Conservation (phyloP, 176 grass and related monocot species). For the Carex parvula region DNA sequence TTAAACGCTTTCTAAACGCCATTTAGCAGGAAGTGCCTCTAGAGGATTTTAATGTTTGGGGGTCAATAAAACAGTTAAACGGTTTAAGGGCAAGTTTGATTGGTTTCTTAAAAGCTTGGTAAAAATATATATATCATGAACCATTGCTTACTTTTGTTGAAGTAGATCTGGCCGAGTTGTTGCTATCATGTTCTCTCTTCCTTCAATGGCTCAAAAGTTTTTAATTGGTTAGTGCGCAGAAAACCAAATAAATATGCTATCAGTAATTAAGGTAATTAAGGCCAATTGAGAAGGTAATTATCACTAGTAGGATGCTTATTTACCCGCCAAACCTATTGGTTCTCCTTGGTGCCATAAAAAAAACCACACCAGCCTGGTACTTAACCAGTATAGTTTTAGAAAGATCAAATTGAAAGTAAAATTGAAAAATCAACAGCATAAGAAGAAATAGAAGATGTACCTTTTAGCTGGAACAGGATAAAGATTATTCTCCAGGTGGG, state of each 20-base stretch:
- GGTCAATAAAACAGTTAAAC: too few species aligned
- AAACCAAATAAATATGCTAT: conserved; percentile 13
- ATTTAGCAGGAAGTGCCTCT: too few species aligned
- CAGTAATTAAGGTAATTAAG: neutral
- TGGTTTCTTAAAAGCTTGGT: too few species aligned
- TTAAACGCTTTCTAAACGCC: too few species aligned
- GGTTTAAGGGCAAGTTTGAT: too few species aligned
- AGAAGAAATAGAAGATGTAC: conserved; percentile 32
- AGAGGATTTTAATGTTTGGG: too few species aligned
- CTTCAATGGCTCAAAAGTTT: conserved; percentile 31
- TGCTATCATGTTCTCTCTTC: conserved; percentile 41
- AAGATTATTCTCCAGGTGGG: conserved; percentile 13
- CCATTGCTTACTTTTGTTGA: conserved; percentile 53
- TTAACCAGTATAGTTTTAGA: neutral
- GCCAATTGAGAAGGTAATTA: neutral
- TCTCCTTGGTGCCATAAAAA: neutral
- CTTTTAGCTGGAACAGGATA: conserved; percentile 44
- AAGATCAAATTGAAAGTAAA: conserved; percentile 8
- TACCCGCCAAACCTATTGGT: neutral
- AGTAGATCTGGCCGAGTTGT: conserved; percentile 46
- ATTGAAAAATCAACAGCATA: neutral
- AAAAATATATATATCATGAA: neutral
- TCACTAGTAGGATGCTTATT: neutral
- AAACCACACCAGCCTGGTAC: neutral
- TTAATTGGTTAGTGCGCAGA: neutral